Percentiles rank a stretch among this genome's conserved stretches.
phyloP scores from a whole-genome alignment of 2,329 filamentous ascomycete genomes.

The Trichoderma atroviride region DNA sequence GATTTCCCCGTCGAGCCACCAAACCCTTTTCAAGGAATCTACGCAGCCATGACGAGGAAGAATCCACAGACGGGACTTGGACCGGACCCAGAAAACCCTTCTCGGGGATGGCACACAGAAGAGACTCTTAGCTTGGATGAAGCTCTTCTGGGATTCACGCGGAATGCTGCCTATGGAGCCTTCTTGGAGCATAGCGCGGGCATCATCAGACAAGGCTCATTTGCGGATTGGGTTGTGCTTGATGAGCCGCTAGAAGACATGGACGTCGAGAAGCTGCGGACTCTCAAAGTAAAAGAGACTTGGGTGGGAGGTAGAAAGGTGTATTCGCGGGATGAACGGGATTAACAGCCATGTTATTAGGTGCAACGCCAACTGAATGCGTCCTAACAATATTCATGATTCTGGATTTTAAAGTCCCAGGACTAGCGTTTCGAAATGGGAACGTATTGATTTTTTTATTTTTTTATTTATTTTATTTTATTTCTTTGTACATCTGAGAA shows the following conservation, averaged over 20 bases:
- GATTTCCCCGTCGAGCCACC: constrained; percentile 74
- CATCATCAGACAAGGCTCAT: constrained; percentile 60
- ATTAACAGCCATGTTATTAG: background rate
- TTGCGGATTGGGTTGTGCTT: constrained; percentile 73
- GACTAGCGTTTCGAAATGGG: background rate
- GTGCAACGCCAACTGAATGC: background rate
- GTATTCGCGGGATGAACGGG: constrained; percentile 36
- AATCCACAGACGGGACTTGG: constrained; percentile 60
- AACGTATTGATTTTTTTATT: background rate
- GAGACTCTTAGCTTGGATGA: constrained; percentile 62
- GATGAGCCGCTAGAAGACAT: constrained; percentile 57
- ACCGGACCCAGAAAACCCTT: constrained; percentile 49
- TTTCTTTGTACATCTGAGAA: background rate
- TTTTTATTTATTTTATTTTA: background rate
- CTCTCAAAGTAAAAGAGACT: constrained; percentile 63
- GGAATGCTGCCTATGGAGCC: constrained; percentile 59
- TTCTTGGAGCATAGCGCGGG: constrained; percentile 63
- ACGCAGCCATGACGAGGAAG: constrained; percentile 65
- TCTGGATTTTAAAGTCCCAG: background rate
- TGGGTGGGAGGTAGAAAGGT: constrained; percentile 65
- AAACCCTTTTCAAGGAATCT: constrained; percentile 68
- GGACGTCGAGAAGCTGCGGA: constrained; percentile 55
- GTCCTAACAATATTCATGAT: background rate
- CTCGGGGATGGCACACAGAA: constrained; percentile 60
- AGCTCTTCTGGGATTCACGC: constrained; percentile 65